phyloP scores from a whole-genome alignment of 768 basidiomycete genomes.

The Lentinus tigrinus region DNA sequence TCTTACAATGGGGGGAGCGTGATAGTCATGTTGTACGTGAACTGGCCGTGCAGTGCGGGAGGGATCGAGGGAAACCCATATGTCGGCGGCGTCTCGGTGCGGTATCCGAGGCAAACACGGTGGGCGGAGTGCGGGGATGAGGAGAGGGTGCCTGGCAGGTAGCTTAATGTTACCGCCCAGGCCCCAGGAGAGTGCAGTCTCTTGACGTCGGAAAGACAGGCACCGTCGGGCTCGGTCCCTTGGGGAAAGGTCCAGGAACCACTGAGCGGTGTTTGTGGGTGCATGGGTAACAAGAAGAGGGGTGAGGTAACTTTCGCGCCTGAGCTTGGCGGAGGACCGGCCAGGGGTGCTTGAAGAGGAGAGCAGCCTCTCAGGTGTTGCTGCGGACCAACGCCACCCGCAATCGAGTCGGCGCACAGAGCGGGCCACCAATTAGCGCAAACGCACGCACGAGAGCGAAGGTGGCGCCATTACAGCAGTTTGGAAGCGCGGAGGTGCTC shows the following conservation, averaged over 20 bases:
- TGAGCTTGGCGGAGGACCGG: not conserved
- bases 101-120: not conserved
- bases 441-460: no score
- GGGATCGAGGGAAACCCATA: not conserved
- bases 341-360: not conserved
- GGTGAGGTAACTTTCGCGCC: not conserved
- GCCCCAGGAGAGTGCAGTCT: not conserved
- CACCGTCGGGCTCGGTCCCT: not conserved
- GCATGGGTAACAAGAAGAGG: not conserved
- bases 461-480: conserved; percentile 45
- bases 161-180: not conserved
- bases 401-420: not conserved
- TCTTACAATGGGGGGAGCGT: not conserved
- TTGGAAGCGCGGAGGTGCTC: conserved; percentile 75
- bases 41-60: not conserved
- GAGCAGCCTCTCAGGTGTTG: not conserved
- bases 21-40: not conserved
- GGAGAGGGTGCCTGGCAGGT: not conserved
- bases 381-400: not conserved
- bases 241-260: conserved; percentile 1
- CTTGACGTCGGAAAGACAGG: not conserved
- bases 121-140: not conserved
- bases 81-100: not conserved
- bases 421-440: no score
- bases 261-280: not conserved